Evolutionary conservation across 305 asterid species (phyloP), one percentile per base, ranked within the genome.

Genomic region (Rubia tinctorum): DNA sequence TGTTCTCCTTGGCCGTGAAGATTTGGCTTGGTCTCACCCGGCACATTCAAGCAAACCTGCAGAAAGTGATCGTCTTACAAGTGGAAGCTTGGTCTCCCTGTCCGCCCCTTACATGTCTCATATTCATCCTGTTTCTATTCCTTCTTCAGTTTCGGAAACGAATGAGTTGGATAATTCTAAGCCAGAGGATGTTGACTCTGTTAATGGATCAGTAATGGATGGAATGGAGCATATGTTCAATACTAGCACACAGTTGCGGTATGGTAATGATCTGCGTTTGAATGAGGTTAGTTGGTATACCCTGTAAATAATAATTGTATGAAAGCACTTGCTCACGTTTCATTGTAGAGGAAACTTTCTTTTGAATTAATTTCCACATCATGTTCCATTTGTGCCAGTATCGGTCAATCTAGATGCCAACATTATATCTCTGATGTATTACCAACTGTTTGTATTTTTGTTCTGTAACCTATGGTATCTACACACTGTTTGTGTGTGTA

Each of bases 221-320:
- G 99, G 99, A 71, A 95, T 95, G 99, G 98, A 90, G 71, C 96
- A 95, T 87, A 86, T 90, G 81, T 92, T 89, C 86, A 92, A 85
- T 81, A 88, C 97, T 70, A 86, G 91, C 86, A 90, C 95, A 77
- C 97, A 89, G 82, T 85, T 95, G 75, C 93, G 93, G 14, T 95
- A 89, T 87, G 99, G 99, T 74, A 86, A 89, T 75, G 99, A 95
- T 87, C 89, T 95, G 81, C 92, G 98, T 72, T 87, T 95, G 71
- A 95, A 95, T 85, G 99, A 95, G 98, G 98, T 95, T 73, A 73
- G 73, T 67, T 75, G 42, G 39, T 58, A 55, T 71, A 12, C 60
- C 56, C 64, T 70, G 23, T 37, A 44, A 15, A 70, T 45, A 20
- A 15, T 10, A 30, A 49, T 62, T 42, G 23, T 25, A 42, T 66